Evolutionary conservation across 2,329 filamentous ascomycete genomes (phyloP), one percentile per base, ranked within the genome.

Genomic region (Fusarium sp.): DNA sequence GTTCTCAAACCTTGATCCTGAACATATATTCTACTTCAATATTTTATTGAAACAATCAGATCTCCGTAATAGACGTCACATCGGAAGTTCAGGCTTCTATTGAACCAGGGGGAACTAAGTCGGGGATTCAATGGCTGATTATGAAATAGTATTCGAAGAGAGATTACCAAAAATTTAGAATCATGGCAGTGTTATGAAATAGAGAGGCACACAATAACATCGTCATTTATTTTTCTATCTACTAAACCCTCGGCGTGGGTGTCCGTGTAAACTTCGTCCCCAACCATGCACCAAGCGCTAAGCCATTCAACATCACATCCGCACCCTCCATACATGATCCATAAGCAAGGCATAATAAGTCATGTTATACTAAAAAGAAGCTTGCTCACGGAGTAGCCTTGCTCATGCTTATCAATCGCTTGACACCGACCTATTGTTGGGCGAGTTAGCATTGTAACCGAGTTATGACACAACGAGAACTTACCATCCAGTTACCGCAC

Each of bases 401-500:
- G 85, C 92, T 94, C 93, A 95, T 94, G 81, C 90, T 91, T 77
- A 94, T 90, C 78, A 95, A 85, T 74, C 93, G 88, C 83, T 94
- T 95, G 49, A 95, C 89, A 79, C 93, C 93, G 76, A 93, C 90
- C 91, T 93, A 71, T 47, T 67, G 56, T 44, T 21, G 18, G 32
- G 78, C 18, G 18, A 33, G 78, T 90, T 85, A 90, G 86, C 73
- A 67, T 35, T 16, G 10, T 43, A 49, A 23, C 38, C 16, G 19
- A 12, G 35, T 43, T 23, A n/a, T 35, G 11, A 16, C 33, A 49
- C 21, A 18, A 28, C 33, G 57, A 23, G 50, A 47, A 66, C 91
- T 86, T 86, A 95, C 93, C 92, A 96, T 95, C 94, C 94, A 96
- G 80, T 94, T 92, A 61, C 93, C 93, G 80, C 93, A 95, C 80